Percentiles rank a stretch among this genome's conserved stretches.
Evolutionary conservation across 2,329 filamentous ascomycete species (phyloP).

Genomic region (Calonectria ilicicola): DNA sequence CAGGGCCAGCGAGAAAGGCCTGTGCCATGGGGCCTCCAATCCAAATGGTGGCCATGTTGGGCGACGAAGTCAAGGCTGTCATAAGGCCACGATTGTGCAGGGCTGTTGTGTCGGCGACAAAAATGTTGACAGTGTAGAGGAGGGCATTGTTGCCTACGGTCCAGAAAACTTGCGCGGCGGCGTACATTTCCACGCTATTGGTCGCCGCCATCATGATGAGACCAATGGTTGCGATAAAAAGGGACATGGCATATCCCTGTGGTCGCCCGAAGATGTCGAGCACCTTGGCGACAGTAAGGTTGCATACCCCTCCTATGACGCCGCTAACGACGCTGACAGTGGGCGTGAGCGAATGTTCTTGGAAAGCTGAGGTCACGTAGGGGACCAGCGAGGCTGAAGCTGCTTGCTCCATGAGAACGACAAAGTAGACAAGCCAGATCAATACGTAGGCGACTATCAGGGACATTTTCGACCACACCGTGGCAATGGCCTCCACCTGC

Average conservation of each 20-base stretch:
- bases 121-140: slow-evolving; percentile 71
- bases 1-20: slow-evolving; percentile 63
- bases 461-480: slow-evolving; percentile 53
- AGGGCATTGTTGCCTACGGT: slow-evolving; percentile 70
- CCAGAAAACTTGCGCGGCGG: slow-evolving; percentile 74
- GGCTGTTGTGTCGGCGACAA: slow-evolving; percentile 76
- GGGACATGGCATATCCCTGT: slow-evolving; percentile 67
- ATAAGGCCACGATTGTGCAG: slow-evolving; percentile 65
- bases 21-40: slow-evolving; percentile 69
- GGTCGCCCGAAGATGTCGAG: slow-evolving; percentile 74
- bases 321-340: slow-evolving; percentile 63
- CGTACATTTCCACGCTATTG: slow-evolving; percentile 56
- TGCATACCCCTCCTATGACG: slow-evolving; percentile 68
- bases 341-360: slow-evolving; percentile 63
- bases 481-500: slow-evolving; percentile 54
- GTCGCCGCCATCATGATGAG: slow-evolving; percentile 74
- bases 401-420: slow-evolving; percentile 57
- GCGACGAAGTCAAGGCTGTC: slow-evolving; percentile 70
- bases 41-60: slow-evolving; percentile 77
- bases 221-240: slow-evolving; percentile 59
- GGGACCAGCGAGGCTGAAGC: slow-evolving; percentile 52
- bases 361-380: slow-evolving; percentile 62
- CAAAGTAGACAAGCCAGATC: slow-evolving; percentile 62
- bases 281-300: slow-evolving; percentile 73
- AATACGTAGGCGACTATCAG: slow-evolving; percentile 54